Base-by-base conservation (phyloP, 768 basidiomycete species). In the Galerina sulciceps region DNA sequence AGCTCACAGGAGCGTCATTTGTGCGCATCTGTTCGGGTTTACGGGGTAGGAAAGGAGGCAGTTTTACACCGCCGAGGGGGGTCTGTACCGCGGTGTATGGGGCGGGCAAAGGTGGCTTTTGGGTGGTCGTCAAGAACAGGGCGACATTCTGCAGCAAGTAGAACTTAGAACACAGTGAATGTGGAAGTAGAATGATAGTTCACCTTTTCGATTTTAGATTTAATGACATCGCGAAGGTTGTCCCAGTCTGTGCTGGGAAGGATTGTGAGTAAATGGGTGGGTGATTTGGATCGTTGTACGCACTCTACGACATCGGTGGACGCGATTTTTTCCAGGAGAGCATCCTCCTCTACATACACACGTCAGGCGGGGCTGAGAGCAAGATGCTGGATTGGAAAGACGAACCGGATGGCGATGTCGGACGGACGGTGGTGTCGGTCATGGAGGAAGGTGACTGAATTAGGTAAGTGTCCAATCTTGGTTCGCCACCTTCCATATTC, bases 41-140 rank as follows among this genome's bases (percentile, higher is more conserved):
- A 37, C 88, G 83, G 41, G 85, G 82, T 20, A 86, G 85, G 67
- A 93, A 93, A 1, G 93, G 90, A 11, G 91, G 85, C 11, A 90
- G 71, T 66, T 83, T 89, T 31, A 89, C 76, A 38, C 89, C 90
- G 9, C 86, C 91, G 14, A 76, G 75, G 43, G 70, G 78, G 31
- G 79, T 78, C 67, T 70, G 66, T 50, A 72, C 63, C n/a, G 79
- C 77, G 45, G 76, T 74, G 53, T 82, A 81, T 18, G 78, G 69
- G 3, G 71, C 71, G 13, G 81, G 77, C 9, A 72, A 68, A 6
- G 73, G 65, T 57, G 75, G 72, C 47, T 72, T 71, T 45, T 71
- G 67, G 23, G 73, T 73, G 31, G 79, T 77, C 42, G 74, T 66
- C 53, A 85, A 73, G 72, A 83, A 86, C 10, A 78, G 60, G 20